Conservation (phyloP, 2,329 filamentous ascomycete species). For the Claviceps spartinae region DNA sequence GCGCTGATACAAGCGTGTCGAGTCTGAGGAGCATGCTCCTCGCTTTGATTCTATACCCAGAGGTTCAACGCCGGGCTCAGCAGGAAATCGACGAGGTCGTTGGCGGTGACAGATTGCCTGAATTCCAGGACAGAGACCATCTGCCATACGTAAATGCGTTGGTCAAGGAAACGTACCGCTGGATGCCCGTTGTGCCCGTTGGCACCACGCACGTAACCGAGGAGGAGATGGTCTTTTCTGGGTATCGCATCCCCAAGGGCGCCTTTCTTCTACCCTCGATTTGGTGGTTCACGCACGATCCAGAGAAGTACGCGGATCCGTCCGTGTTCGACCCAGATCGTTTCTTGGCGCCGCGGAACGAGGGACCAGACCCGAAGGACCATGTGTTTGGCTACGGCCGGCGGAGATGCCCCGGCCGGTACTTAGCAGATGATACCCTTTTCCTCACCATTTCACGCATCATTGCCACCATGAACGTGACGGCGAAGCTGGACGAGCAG, state of each 20-base stretch:
- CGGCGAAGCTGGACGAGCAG: conserved; percentile 13
- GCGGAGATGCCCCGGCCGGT: conserved; percentile 20
- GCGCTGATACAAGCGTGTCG: conserved; percentile 5
- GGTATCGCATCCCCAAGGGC: conserved; percentile 16
- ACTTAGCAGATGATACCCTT: conserved; percentile 18
- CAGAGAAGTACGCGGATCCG: conserved; percentile 44
- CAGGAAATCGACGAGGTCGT: conserved; percentile 29
- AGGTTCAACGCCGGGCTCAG: conserved; percentile 27
- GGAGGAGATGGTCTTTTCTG: conserved; percentile 13
- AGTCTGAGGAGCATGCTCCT: conserved; percentile 21
- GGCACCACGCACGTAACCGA: conserved; percentile 25
- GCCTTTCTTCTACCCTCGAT: conserved; percentile 12
- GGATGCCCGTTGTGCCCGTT: conserved; percentile 19
- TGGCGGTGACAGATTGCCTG: conserved; percentile 27
- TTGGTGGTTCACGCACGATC: conserved; percentile 44
- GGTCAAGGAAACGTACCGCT: conserved; percentile 18
- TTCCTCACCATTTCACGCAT: conserved; percentile 24
- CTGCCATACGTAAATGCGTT: conserved; percentile 28
- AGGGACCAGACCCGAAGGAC: conserved; percentile 14
- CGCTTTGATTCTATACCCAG: conserved; percentile 30
- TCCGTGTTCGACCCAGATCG: conserved; percentile 20
- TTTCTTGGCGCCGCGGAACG: conserved; percentile 14
- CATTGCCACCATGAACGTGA: conserved; percentile 32
- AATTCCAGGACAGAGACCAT: conserved; percentile 25
- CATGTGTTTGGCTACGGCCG: conserved; percentile 24